Evolutionary conservation across 306 rosid species (phyloP).

Genomic region (Betula pendula): DNA sequence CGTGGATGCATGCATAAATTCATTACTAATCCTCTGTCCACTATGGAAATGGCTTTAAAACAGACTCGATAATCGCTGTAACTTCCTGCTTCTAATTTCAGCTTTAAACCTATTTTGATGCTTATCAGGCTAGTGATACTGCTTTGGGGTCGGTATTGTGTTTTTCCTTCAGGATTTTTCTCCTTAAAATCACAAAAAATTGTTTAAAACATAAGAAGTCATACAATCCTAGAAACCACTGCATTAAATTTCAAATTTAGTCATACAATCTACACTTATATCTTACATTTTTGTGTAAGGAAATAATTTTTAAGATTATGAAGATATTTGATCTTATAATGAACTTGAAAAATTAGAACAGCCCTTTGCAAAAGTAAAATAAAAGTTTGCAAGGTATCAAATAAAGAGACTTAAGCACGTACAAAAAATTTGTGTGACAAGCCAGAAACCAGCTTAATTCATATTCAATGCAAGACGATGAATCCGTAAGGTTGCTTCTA

Average conservation of each 20-base stretch:
- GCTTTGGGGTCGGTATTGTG: no score
- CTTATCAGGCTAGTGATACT: neutral
- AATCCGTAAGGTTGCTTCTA: neutral
- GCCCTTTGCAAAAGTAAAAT: neutral
- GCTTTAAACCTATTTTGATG: neutral
- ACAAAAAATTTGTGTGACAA: neutral
- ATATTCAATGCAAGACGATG: conserved; percentile 12
- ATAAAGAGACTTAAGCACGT: neutral
- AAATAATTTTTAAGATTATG: neutral
- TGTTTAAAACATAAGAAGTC: neutral
- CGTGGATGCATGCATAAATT: neutral
- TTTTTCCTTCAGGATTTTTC: neutral
- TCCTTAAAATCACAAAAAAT: neutral
- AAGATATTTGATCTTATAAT: neutral
- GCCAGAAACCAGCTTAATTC: conserved; percentile 18
- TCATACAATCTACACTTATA: neutral
- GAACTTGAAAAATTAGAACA: neutral
- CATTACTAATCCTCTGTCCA: neutral
- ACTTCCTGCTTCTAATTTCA: neutral
- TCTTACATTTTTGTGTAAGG: neutral
- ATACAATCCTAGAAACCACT: neutral
- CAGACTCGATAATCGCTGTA: no score
- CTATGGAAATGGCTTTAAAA: no score
- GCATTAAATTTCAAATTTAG: neutral
- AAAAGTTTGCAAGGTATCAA: neutral